These are phyloP conservation scores for Fraxinus paxiana DNA, from an alignment of 305 asterid genomes.

Conservation along the genomic window DNA sequence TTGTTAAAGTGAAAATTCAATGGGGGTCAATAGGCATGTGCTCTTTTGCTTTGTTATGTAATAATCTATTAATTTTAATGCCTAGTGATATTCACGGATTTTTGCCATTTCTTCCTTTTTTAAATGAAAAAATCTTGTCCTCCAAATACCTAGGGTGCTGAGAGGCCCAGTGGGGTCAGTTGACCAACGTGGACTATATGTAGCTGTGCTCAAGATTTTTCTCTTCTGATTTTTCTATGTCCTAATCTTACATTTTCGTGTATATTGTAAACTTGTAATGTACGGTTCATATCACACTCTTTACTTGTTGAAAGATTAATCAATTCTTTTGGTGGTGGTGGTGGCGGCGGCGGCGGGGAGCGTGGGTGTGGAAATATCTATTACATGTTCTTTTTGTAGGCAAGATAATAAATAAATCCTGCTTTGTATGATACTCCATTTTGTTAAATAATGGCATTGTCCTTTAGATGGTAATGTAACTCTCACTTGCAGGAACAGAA, in stretches of 20 bases:
- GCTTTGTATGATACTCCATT: neutral
- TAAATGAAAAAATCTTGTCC: neutral
- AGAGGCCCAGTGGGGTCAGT: neutral
- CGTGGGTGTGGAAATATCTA: neutral
- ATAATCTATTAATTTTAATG: neutral
- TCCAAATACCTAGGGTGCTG: neutral
- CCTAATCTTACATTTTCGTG: neutral
- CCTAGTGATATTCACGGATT: neutral
- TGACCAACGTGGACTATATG: neutral
- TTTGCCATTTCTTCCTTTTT: neutral
- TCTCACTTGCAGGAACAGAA: conserved; percentile 28
- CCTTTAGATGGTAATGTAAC: conserved; percentile 6
- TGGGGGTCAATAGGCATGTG: neutral
- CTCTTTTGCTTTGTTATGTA: neutral
- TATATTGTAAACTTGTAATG: neutral
- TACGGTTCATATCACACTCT: neutral
- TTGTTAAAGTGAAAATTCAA: neutral
- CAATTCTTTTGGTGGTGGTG: neutral
- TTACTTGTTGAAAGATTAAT: neutral
- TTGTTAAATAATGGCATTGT: conserved; percentile 18
- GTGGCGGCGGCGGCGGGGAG: neutral
- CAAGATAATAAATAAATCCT: neutral
- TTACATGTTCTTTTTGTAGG: neutral
- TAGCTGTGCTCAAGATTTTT: neutral
- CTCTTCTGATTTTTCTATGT: neutral